A percentile compares a stretch with the other conserved stretches of the same genome.
Evolutionary conservation across 1,139 yeast genomes (phyloP).

Genomic region (Yamadazyma oceani): DNA sequence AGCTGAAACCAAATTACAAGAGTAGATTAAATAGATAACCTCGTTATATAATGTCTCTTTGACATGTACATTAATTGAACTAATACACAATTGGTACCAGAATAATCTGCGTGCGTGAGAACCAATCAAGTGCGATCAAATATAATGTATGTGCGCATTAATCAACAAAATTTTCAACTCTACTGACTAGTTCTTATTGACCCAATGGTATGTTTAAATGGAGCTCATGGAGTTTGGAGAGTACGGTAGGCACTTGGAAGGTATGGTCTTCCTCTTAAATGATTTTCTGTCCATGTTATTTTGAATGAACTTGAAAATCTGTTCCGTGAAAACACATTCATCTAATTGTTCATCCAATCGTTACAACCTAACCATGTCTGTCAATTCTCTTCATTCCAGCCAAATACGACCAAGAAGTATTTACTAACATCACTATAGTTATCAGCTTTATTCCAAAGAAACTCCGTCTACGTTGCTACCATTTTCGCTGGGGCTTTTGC

Average conservation of each 20-base stretch:
- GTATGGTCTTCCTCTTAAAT: neutral
- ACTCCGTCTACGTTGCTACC: conserved; percentile 85
- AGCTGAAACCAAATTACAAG: conserved; percentile 20
- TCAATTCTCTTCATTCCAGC: too few relatives aligned
- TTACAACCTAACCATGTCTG: too few relatives aligned
- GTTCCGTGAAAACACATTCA: too few relatives aligned
- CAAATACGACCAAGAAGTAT: neutral
- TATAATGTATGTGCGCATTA: conserved; percentile 1
- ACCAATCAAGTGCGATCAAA: conserved; percentile 4
- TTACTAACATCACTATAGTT: conserved; percentile 20
- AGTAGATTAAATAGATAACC: conserved; percentile 5
- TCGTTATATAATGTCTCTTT: neutral
- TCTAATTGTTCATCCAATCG: too few relatives aligned
- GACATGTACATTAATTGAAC: too few relatives aligned
- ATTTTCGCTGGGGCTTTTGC: conserved; percentile 85
- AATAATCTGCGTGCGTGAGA: too few relatives aligned
- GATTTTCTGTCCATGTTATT: too few relatives aligned
- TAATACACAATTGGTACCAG: too few relatives aligned
- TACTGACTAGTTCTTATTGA: neutral
- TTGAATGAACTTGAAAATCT: too few relatives aligned
- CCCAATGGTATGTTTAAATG: conserved; percentile 1
- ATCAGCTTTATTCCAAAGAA: conserved; percentile 78
- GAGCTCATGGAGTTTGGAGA: too few relatives aligned
- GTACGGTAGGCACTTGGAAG: neutral
- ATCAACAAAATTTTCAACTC: conserved; percentile 3